phyloP scores from a whole-genome alignment of 2,329 filamentous ascomycete genomes.

The Blumeria hordei region DNA sequence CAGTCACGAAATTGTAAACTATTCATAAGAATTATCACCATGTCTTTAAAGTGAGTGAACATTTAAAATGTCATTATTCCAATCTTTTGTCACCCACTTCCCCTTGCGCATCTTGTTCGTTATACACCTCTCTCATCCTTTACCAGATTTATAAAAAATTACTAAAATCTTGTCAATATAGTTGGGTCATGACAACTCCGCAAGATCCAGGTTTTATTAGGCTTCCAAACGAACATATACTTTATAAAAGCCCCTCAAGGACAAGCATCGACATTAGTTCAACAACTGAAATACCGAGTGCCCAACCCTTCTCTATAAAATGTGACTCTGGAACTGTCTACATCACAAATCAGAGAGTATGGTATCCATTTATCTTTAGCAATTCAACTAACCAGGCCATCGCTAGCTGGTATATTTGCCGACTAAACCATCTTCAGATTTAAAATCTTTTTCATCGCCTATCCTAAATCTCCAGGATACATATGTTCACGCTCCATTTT shows the following conservation, averaged over 20 bases:
- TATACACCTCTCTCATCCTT: too few relatives aligned
- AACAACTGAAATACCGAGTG: constrained; percentile 32
- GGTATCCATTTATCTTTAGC: constrained; percentile 14
- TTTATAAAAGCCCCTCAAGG: constrained; percentile 58
- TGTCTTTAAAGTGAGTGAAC: too few relatives aligned
- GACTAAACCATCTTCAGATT: constrained; percentile 31
- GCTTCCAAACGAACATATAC: constrained; percentile 58
- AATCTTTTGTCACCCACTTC: too few relatives aligned
- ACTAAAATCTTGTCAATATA: constrained; percentile 14
- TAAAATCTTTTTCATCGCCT: constrained; percentile 75
- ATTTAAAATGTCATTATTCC: too few relatives aligned
- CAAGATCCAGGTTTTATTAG: constrained; percentile 49
- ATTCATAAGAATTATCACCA: too few relatives aligned
- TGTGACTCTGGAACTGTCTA: constrained; percentile 54
- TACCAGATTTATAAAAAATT: too few relatives aligned
- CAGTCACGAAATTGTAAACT: too few relatives aligned
- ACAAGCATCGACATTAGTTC: constrained; percentile 52
- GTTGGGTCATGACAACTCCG: constrained; percentile 83
- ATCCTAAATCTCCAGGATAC: constrained; percentile 74
- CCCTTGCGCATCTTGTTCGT: too few relatives aligned
- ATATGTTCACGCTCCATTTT: constrained; percentile 69
- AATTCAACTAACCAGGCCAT: constrained; percentile 5
- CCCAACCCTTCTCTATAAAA: constrained; percentile 40
- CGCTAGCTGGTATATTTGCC: constrained; percentile 70
- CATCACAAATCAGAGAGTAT: constrained; percentile 65